A percentile compares a stretch with the other conserved stretches of the same genome.
Evolutionary conservation across 768 basidiomycete genomes (phyloP).

Genomic region (Chiua virens): DNA sequence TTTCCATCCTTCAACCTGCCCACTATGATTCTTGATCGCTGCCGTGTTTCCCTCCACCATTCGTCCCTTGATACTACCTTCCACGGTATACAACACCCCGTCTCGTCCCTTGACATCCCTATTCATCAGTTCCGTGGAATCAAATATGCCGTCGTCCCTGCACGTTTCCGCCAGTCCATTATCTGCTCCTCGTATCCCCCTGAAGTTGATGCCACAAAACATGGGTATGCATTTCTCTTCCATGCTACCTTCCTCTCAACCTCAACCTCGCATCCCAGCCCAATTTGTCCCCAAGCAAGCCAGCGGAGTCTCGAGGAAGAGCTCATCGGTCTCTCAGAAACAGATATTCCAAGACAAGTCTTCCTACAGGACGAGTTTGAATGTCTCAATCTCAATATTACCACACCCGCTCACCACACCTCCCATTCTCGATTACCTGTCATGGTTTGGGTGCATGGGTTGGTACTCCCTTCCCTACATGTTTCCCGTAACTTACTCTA

Average conservation of each 20-base stretch:
- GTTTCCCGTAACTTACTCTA: slow-evolving; percentile 19
- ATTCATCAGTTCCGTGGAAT: slow-evolving; percentile 77
- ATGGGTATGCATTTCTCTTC: slow-evolving; percentile 52
- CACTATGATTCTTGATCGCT: slow-evolving; percentile 30
- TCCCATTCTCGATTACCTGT: slow-evolving; percentile 62
- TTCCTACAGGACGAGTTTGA: slow-evolving; percentile 73
- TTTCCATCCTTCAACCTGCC: not conserved
- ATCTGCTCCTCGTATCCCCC: slow-evolving; percentile 58
- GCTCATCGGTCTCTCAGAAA: slow-evolving; percentile 56
- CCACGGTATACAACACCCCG: slow-evolving; percentile 58
- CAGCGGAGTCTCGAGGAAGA: slow-evolving; percentile 54
- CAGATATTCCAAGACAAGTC: slow-evolving; percentile 52
- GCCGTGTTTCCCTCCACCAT: slow-evolving; percentile 46
- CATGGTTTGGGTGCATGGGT: slow-evolving; percentile 90
- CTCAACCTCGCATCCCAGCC: slow-evolving; percentile 40
- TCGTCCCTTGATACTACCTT: slow-evolving; percentile 60
- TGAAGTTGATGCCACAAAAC: slow-evolving; percentile 59
- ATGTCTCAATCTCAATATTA: slow-evolving; percentile 79
- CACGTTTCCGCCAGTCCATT: slow-evolving; percentile 73
- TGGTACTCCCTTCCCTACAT: slow-evolving; percentile 24
- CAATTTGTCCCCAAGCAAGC: slow-evolving; percentile 70
- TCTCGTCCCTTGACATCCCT: slow-evolving; percentile 53
- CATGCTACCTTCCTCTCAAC: not conserved
- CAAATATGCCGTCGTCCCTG: slow-evolving; percentile 72
- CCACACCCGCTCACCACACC: slow-evolving; percentile 60